These are phyloP conservation scores for Avena insularis DNA, from an alignment of 176 grass and related monocot genomes.

Conservation along the genomic window DNA sequence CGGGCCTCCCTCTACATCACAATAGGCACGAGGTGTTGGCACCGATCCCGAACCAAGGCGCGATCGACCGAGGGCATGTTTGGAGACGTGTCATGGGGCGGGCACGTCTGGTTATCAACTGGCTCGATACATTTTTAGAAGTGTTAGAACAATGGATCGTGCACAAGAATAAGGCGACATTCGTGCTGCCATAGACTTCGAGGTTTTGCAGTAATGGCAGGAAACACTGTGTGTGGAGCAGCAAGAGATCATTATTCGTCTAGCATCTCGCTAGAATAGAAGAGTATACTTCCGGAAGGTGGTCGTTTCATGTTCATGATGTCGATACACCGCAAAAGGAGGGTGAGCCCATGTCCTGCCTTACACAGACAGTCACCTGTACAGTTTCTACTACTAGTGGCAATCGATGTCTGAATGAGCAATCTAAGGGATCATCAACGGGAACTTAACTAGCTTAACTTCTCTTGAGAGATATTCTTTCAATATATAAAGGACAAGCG, in stretches of 20 bases:
- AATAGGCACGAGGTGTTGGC: background rate
- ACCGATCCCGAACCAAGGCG: background rate
- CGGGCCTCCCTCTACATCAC: background rate
- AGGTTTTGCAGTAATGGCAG: background rate
- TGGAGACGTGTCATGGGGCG: background rate
- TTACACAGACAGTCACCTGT: background rate
- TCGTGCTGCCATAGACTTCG: background rate
- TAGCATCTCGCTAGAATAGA: background rate
- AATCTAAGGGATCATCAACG: background rate
- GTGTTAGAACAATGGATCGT: background rate
- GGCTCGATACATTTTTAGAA: background rate
- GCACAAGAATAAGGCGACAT: background rate
- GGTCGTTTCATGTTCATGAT: background rate
- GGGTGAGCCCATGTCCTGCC: background rate
- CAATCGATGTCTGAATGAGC: background rate
- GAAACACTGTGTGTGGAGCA: background rate
- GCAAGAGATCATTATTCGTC: background rate
- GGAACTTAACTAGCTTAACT: background rate
- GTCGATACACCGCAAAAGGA: background rate
- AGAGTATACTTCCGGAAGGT: background rate
- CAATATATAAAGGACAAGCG: background rate
- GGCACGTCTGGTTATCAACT: background rate
- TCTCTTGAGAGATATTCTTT: background rate
- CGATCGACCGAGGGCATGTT: rapidly evolving
- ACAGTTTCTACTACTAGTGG: background rate